phyloP scores from a whole-genome alignment of 164 flowering plant genomes.

The Piper longum region DNA sequence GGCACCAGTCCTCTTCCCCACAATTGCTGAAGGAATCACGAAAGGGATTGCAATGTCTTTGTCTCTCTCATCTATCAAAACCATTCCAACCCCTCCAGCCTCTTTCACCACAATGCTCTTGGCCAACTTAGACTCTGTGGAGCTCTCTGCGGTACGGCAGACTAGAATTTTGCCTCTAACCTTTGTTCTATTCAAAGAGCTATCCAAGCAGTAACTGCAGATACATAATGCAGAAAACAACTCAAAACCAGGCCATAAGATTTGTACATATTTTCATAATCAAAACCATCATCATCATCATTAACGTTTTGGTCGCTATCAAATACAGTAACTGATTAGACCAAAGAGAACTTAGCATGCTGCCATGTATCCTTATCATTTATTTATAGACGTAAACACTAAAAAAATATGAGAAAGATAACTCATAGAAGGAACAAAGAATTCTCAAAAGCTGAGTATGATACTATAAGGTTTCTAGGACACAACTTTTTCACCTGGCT shows the following conservation, averaged over 20 bases:
- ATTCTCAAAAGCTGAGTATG: not conserved
- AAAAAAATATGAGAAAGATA: not conserved
- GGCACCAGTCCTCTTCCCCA: constrained; percentile 32
- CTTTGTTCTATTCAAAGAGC: constrained; percentile 51
- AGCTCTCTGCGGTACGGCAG: constrained; percentile 55
- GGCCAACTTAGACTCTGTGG: constrained; percentile 45
- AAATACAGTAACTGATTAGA: too few relatives aligned
- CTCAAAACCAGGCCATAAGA: too few relatives aligned
- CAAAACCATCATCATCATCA: too few relatives aligned
- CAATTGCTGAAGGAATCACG: constrained; percentile 51
- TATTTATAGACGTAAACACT: too few relatives aligned
- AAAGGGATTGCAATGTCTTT: constrained; percentile 64
- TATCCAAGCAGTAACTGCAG: constrained; percentile 59
- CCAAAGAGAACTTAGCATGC: too few relatives aligned
- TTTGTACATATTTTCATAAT: too few relatives aligned
- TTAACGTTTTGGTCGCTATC: too few relatives aligned
- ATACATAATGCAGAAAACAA: not conserved
- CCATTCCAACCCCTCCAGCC: constrained; percentile 82
- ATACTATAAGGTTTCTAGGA: not conserved
- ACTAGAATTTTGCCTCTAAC: constrained; percentile 52
- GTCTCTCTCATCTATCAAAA: constrained; percentile 55
- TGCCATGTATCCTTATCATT: too few relatives aligned
- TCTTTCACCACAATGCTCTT: constrained; percentile 54
- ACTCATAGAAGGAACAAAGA: not conserved
- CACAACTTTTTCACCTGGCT: constrained; percentile 53